Evolutionary conservation across 2,329 filamentous ascomycete genomes (phyloP), one percentile per base, ranked within the genome.

Genomic region (Endocalyx cinctus): DNA sequence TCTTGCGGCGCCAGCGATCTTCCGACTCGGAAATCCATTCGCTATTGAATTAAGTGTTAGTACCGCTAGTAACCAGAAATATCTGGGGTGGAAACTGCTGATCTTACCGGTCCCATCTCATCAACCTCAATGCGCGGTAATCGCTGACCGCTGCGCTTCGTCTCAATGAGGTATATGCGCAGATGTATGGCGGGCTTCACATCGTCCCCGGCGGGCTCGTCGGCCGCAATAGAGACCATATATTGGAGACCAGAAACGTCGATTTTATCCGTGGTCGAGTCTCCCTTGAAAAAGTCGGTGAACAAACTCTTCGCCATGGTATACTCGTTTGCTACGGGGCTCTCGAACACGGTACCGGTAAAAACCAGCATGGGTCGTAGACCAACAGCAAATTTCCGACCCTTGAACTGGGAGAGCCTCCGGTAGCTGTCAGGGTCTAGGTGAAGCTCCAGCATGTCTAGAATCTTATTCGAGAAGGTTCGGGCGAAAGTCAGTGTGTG

Each of bases 171-270:
- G 64, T 96, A 97, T 56, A 85, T 82, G 39, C 92, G 79, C 51
- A 96, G 57, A 59, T 77, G 74, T 39, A 82, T 71, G 18, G 61
- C 60, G 12, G 78, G 75, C 57, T 77, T 77, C 18, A 57, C 58
- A 27, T 69, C 67, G 33, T 63, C 60, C 13, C 57, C 62, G 19
- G 34, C 58, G 54, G 42, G 64, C 52, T 90, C 85, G 48, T 84
- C 81, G 4, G 87, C 88, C 17, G 76, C 80, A 47, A 96, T 76
- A 53, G 82, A 83, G 40, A 98, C 75, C 48, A 95, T 74, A 66
- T 94, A 95, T 63, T 94, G 89, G 54, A 98, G 66, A 14, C 92
- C 92, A 63, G 95, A 88, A 34, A 97, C 90, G 63, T 98, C 92
- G 37, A 98, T 82, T 66, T 86, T 87, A 55, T 82, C 74, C 11